These are phyloP conservation scores for Otatea glauca DNA, from an alignment of 176 grass and related monocot species.

Conservation along the genomic window DNA sequence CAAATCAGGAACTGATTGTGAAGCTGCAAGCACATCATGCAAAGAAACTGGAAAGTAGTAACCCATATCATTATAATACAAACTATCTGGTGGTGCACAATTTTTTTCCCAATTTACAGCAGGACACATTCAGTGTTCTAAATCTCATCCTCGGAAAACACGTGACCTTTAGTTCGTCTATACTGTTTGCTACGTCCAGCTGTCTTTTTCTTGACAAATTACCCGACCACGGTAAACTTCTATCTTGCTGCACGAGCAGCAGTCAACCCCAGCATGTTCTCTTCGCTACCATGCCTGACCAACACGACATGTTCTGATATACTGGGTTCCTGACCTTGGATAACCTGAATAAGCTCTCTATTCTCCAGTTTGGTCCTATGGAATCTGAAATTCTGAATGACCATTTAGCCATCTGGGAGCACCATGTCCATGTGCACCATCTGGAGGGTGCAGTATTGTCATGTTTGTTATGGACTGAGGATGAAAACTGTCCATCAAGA, in stretches of 20 bases:
- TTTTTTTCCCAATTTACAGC: background rate
- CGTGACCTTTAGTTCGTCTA: background rate
- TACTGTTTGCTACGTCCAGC: background rate
- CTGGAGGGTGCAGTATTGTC: background rate
- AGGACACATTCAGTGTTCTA: background rate
- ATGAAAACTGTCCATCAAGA: background rate
- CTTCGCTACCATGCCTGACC: background rate
- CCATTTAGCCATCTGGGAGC: background rate
- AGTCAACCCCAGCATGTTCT: background rate
- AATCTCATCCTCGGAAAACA: background rate
- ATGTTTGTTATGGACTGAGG: background rate
- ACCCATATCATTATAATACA: background rate
- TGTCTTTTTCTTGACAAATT: background rate
- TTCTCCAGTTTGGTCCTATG: background rate
- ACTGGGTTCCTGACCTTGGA: background rate
- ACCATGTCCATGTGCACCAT: conserved; percentile 3
- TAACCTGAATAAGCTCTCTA: background rate
- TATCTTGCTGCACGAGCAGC: background rate
- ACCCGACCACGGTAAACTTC: background rate
- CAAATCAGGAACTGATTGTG: background rate
- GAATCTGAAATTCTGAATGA: background rate
- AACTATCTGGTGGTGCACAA: background rate
- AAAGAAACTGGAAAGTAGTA: background rate
- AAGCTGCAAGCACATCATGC: background rate
- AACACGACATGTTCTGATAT: background rate